Base-by-base conservation (phyloP, 1,139 yeast species). In the Yamadazyma friedrichii region DNA sequence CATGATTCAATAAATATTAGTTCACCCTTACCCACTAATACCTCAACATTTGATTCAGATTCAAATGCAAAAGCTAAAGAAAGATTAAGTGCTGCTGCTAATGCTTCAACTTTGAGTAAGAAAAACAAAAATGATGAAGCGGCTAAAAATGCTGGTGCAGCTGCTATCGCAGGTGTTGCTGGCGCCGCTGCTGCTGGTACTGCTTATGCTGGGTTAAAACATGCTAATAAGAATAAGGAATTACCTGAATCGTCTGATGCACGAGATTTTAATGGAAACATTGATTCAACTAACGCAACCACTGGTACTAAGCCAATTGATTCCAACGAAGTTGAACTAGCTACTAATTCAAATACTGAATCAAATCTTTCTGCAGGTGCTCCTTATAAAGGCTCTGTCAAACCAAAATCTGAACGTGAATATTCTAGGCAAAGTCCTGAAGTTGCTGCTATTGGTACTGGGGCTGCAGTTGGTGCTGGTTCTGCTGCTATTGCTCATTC, bases 131-230 rank as follows among this genome's bases (percentile, higher is more conserved):
- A 16, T n/a, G 26, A 12, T 13, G 12, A 24, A 12, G 12, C 15
- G 13, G 28, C 16, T 26, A 28, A n/a, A 31, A 29, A 28, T 30
- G 33, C 24, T 8, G 37, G 33, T 20, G 8, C 24, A 6, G 24
- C 24, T 12, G 33, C 35, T 33, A 34, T 35, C n/a, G 37, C 38
- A 36, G 46, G 42, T 15, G 46, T 44, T n/a, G 28, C 34, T 24
- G 44, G 42, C n/a, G 42, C 42, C 15, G 38, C 41, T 16, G 42
- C 43, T 35, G 48, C 50, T 38, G 53, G 53, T 33, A 44, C 50
- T 31, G 55, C 53, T 28, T 42, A 33, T 31, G 49, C 48, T 12
- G 50, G 47, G 8, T 32, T 42, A 12, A 39, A 37, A 25, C 32
- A 26, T 39, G 44, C 17, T 8, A 15, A 28, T 29, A 15, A 16